Evolutionary conservation across 495 filamentous ascomycete species (phyloP), one percentile per base, ranked within the genome.

Genomic region (Hyaloscypha hepaticicola): DNA sequence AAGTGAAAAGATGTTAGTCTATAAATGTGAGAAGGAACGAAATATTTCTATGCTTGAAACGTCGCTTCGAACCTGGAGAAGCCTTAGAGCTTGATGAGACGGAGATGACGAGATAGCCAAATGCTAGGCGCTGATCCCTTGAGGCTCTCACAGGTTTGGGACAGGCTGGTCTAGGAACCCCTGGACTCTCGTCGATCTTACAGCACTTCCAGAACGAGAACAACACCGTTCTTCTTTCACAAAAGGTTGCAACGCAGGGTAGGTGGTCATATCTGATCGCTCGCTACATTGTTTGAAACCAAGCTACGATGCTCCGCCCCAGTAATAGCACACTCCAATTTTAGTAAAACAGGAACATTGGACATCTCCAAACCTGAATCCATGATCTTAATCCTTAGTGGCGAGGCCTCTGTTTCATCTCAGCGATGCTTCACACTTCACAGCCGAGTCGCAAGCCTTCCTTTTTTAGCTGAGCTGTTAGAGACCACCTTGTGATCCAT

Each of bases 351-450:
- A 58, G 38, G 21, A 12, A 22, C 19, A 41, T 29, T 57, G 50
- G 50, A 53, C 26, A 21, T 1, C 11, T 33, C 7, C 33, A 26
- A 57, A 57, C 25, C 26, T 45, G 24, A 45, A 25, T 7, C 56
- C 33, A 24, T 29, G 56, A 58, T 19, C 21, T 7, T 31, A 45
- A 3, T 19, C 38, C 56, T 21, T 24, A 31, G 21, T 45, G 33
- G 31, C 56, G 56, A 58, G 33, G 27, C 0, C 14, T 8, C 56
- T 48, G 56, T 58, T 58, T 58, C 56, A 58, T 58, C 21, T 45
- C 29, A 26, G 11, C 53, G 22, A 57, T 26, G 27, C 53, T 33
- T 45, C 16, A 16, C 14, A 34, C 38, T 16, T 16, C 38, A 45
- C 38, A 45, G 11, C 12, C 16, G 38, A 45, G 38, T 45, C 38